Conservation (phyloP, 345 rosid species). For the Lepidium sativum region DNA sequence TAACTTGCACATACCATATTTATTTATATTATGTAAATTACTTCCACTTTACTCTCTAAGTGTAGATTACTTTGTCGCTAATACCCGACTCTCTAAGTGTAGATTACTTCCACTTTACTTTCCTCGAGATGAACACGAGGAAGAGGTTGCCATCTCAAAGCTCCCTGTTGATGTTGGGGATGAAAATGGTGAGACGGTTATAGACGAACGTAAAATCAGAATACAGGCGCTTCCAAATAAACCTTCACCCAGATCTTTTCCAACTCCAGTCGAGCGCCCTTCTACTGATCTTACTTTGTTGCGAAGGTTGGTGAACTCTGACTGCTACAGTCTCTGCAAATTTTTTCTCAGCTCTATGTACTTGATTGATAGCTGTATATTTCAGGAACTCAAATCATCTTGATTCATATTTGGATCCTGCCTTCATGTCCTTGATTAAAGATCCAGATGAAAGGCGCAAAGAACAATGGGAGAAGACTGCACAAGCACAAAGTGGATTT, state of each 20-base stretch:
- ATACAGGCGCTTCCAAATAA: conserved; percentile 89
- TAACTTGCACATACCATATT: neutral
- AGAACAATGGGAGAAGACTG: conserved; percentile 97
- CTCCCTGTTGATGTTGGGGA: conserved; percentile 98
- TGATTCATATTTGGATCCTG: conserved; percentile 92
- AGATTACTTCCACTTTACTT: conserved; percentile 96
- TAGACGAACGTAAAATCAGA: conserved; percentile 95
- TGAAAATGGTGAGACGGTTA: conserved; percentile 93
- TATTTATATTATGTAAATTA: too few relatives aligned
- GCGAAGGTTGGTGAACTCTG: conserved; percentile 57
- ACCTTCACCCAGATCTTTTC: conserved; percentile 42
- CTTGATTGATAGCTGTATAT: conserved; percentile 14
- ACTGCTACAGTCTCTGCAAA: neutral
- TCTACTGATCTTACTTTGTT: conserved; percentile 65
- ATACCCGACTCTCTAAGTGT: conserved; percentile 18
- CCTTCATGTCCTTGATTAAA: conserved; percentile 89
- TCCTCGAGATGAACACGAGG: conserved; percentile 94
- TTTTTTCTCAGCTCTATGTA: neutral
- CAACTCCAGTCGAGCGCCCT: conserved; percentile 54
- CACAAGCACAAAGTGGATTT: conserved; percentile 71
- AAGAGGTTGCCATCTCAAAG: conserved; percentile 75
- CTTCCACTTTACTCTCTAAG: too few relatives aligned
- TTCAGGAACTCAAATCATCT: conserved; percentile 68
- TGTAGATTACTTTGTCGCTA: too few relatives aligned
- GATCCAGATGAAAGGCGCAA: conserved; percentile 91